Conservation (phyloP, 371 early-diverging fungal genomes). For the Mucor sp. region DNA sequence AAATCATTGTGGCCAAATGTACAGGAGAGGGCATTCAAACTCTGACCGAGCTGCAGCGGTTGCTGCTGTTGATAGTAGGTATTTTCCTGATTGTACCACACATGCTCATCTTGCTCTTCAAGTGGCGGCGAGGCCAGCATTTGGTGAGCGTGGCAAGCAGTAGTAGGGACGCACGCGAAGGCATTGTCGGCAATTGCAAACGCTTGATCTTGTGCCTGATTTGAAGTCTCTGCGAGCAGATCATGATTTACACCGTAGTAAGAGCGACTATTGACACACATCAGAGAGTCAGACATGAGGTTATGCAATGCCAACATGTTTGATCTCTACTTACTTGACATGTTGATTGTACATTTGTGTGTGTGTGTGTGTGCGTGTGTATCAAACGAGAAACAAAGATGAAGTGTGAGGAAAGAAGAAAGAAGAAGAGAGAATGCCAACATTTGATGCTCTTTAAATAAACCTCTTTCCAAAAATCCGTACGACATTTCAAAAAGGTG, state of each 20-base stretch:
- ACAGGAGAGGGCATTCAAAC: background rate
- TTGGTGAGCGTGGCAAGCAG: background rate
- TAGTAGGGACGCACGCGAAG: background rate
- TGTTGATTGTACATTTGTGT: background rate
- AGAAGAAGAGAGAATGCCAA: background rate
- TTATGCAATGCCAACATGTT: background rate
- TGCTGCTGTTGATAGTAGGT: background rate
- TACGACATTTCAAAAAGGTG: background rate
- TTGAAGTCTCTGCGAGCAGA: background rate
- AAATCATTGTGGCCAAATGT: background rate
- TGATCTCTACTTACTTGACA: background rate
- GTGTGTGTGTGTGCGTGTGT: background rate
- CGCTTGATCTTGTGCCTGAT: background rate
- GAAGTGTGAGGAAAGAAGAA: background rate
- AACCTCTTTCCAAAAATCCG: background rate
- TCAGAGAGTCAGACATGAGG: background rate
- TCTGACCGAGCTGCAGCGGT: background rate
- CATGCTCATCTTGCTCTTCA: background rate
- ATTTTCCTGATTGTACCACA: background rate
- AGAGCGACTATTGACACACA: background rate
- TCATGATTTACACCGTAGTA: background rate
- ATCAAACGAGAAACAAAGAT: background rate
- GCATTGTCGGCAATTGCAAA: background rate
- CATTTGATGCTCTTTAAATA: background rate
- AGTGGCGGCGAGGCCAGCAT: background rate